Base-by-base conservation (phyloP, 2,329 filamentous ascomycete genomes). In the Clonostachys rosea region DNA sequence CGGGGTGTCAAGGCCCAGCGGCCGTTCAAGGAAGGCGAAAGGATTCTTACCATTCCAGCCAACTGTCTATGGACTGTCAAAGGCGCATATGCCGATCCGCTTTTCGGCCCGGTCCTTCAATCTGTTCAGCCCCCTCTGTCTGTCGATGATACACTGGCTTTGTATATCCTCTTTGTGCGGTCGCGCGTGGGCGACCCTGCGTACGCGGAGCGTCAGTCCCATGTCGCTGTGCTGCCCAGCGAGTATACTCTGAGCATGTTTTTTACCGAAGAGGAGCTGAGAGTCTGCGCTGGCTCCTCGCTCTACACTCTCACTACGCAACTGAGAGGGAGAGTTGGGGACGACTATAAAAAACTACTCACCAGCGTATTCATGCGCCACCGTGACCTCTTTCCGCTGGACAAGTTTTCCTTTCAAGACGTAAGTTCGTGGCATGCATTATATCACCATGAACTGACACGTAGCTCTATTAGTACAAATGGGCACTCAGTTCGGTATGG, bases 381-480 rank as follows among this genome's bases (percentile, higher is more conserved):
- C 56, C 60, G 47, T 44, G 54, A 62, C 53, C 57, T 65, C 50
- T 61, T 66, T 47, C 60, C 61, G 43, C 55, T 59, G 11, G 52
- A 56, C 49, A 54, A 62, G 51, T 63, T 65, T 49, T 56, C 55
- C 43, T 56, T 65, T 34, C 49, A 64, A 53, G 57, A 65, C 54
- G 62, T 63, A 60, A 47, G 60, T 58, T 59, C 64, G 63, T 53
- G 60, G 54, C 40, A 66, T 67, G 61, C 59, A 64, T 51, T 63
- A 66, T 55, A 51, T 45, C 66, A 48, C 10, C 9, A 30, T 30
- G 24, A 9, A 30, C 24, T 30, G 9, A 30, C 24, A 30, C 24
- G 24, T 9, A 10, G 24, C 24, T 30, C 24, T 10, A 30, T 30
- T 30, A 30, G 24, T 30, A 30, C 24, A 30, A 30, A 30, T 30